These are phyloP conservation scores for Aspergillus piperis DNA, from an alignment of 2,329 filamentous ascomycete species.

Conservation along the genomic window DNA sequence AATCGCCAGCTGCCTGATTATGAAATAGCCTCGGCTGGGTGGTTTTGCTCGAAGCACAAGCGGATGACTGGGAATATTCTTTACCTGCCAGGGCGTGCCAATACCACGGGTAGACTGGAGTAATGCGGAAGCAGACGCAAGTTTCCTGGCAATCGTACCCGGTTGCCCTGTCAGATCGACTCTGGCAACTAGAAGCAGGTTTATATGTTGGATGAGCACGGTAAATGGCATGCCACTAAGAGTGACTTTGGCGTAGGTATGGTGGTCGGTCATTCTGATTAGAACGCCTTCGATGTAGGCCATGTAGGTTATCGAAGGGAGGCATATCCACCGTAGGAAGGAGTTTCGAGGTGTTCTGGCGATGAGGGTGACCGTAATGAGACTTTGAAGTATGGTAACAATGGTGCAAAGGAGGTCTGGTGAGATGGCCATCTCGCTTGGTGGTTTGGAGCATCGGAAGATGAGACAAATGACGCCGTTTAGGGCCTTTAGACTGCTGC, in stretches of 20 bases:
- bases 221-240: slow-evolving; percentile 1
- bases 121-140: not conserved
- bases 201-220: not conserved
- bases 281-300: slow-evolving; percentile 1
- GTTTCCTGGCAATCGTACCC: not conserved
- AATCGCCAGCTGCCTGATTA: slow-evolving; percentile 24
- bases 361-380: not conserved
- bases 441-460: no score
- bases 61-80: slow-evolving; percentile 17
- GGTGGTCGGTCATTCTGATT: not conserved
- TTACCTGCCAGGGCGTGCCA: slow-evolving; percentile 24
- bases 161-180: not conserved
- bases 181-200: not conserved
- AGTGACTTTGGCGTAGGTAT: not conserved
- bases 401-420: not conserved
- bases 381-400: not conserved
- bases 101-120: slow-evolving; percentile 22
- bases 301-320: not conserved
- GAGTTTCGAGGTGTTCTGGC: not conserved
- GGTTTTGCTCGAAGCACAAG: not conserved
- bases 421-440: not conserved
- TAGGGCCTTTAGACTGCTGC: not conserved
- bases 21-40: slow-evolving; percentile 18
- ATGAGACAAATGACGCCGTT: no score
- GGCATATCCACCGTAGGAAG: not conserved